Percentiles rank a stretch among this genome's conserved stretches.
Evolutionary conservation across 2,329 filamentous ascomycete genomes (phyloP).

Genomic region (Coleophoma crateriformis): DNA sequence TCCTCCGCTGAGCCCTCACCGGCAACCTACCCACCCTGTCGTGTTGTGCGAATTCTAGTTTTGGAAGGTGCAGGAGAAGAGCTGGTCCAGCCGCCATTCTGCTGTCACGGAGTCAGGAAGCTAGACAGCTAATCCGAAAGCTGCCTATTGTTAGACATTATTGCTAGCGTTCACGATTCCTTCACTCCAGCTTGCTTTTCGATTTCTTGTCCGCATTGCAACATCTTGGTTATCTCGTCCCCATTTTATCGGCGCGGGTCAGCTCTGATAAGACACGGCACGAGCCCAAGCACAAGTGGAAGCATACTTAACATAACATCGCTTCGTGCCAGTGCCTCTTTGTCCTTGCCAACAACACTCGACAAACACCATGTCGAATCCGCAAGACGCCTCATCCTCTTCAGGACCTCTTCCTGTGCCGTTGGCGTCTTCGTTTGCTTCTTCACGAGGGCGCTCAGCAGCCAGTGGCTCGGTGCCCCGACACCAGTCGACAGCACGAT

Average conservation of each 20-base stretch:
- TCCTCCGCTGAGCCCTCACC: not conserved
- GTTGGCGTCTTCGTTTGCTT: slow-evolving; percentile 42
- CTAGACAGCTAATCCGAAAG: too few species aligned
- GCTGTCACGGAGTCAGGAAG: too few species aligned
- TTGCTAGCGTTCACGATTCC: not conserved
- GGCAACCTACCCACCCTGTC: too few species aligned
- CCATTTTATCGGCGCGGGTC: not conserved
- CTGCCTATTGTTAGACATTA: too few species aligned
- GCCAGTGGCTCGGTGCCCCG: slow-evolving; percentile 45
- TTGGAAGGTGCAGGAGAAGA: too few species aligned
- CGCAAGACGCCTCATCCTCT: slow-evolving; percentile 21
- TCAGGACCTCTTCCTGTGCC: slow-evolving; percentile 30
- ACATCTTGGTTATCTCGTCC: not conserved
- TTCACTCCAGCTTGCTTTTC: not conserved
- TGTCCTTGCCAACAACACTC: not conserved
- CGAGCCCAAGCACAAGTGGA: slow-evolving; percentile 7
- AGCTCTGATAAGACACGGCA: too few species aligned
- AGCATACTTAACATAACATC: not conserved
- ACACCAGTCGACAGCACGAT: slow-evolving; percentile 54
- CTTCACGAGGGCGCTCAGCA: slow-evolving; percentile 25
- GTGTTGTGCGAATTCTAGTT: too few species aligned
- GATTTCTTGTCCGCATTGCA: not conserved
- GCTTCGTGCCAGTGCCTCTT: slow-evolving; percentile 1
- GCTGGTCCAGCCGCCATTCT: too few species aligned
- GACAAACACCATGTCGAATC: slow-evolving; percentile 25